Evolutionary conservation across 1,139 yeast species (phyloP).

Genomic region (Yamadazyma friedrichii): DNA sequence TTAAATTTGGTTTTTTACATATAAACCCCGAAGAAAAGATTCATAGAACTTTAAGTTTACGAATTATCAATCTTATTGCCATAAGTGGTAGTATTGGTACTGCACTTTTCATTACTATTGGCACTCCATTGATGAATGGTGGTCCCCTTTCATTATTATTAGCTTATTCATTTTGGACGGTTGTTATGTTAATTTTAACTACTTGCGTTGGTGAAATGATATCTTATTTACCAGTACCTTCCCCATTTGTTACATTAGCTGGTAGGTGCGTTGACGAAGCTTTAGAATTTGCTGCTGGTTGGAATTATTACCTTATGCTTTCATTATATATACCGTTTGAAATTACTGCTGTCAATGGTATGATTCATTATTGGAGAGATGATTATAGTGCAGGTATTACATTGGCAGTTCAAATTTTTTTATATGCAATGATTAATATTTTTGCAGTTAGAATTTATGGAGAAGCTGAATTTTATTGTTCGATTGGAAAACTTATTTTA

Average conservation of each 20-base stretch:
- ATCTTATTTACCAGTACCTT: constrained; percentile 63
- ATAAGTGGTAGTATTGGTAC: constrained; percentile 37
- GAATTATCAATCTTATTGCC: constrained; percentile 34
- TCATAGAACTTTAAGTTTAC: constrained; percentile 15
- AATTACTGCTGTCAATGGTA: constrained; percentile 74
- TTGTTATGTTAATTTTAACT: constrained; percentile 57
- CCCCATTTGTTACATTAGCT: constrained; percentile 54
- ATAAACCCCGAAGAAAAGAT: constrained; percentile 9
- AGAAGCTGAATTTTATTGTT: constrained; percentile 79
- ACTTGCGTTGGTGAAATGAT: constrained; percentile 79
- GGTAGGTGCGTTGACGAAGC: constrained; percentile 61
- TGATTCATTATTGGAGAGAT: constrained; percentile 74
- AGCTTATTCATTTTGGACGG: constrained; percentile 42
- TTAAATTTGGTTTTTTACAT: constrained; percentile 5
- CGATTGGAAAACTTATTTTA: constrained; percentile 66
- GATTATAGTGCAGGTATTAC: constrained; percentile 68
- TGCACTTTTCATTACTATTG: constrained; percentile 34
- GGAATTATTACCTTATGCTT: constrained; percentile 75
- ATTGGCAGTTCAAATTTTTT: constrained; percentile 57
- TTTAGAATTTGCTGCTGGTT: constrained; percentile 75
- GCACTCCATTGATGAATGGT: constrained; percentile 36
- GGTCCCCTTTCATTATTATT: constrained; percentile 47
- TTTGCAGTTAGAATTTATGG: constrained; percentile 76
- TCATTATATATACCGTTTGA: constrained; percentile 78
- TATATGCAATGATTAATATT: constrained; percentile 62